Conservation (phyloP, 163 green algal genomes). For the Volvox carteri region DNA sequence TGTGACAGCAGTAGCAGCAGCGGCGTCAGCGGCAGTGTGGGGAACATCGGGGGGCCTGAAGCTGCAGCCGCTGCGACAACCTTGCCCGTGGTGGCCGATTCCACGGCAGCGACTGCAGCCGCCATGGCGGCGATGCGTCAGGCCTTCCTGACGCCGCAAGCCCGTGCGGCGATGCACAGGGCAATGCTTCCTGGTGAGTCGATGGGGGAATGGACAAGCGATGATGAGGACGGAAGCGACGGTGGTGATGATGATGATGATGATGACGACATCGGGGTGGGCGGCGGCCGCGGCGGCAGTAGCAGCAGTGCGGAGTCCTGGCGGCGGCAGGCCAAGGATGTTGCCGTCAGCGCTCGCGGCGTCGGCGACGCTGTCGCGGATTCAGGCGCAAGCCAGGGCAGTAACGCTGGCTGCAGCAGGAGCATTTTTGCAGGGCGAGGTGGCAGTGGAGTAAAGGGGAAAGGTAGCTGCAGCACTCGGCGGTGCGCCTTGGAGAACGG, state of each 20-base stretch:
- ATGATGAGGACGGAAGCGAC: neutral
- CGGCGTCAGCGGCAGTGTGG: neutral
- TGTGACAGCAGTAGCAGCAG: neutral
- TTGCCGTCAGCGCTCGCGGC: neutral
- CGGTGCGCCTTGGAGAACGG: no score
- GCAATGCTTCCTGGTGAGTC: constrained; percentile 34
- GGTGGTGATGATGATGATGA: neutral
- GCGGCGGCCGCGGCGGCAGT: neutral
- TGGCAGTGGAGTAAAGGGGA: no score
- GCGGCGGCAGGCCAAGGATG: neutral
- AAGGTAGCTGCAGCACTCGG: no score
- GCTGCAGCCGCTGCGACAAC: neutral
- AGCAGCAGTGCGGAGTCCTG: neutral
- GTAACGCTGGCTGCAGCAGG: no score
- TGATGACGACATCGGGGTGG: neutral
- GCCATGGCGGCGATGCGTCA: neutral
- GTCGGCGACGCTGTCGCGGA: no score
- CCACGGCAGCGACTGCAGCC: neutral
- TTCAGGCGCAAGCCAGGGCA: no score
- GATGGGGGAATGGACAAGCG: neutral
- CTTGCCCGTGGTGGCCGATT: no score
- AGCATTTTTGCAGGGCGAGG: no score
- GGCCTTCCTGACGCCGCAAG: neutral
- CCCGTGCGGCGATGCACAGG: constrained; percentile 26
- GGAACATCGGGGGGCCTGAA: neutral